Percentiles rank a stretch among this genome's conserved stretches.
phyloP scores from a whole-genome alignment of 352 stramenopile species.

The Phytophthora boehmeriae region DNA sequence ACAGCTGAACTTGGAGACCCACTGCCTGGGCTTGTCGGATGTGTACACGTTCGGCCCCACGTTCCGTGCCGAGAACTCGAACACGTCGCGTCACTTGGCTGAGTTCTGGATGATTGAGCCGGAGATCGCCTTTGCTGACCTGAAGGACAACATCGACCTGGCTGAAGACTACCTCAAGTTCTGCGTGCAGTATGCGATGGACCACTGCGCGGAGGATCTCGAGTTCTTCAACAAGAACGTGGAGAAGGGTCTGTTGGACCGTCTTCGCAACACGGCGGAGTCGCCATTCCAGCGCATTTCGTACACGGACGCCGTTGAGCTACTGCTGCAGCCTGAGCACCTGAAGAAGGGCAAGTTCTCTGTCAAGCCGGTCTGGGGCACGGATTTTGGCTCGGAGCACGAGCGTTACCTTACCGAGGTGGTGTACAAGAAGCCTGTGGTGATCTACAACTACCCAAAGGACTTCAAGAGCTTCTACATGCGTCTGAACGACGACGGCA shows the following conservation, averaged over 20 bases:
- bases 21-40: slow-evolving; percentile 88
- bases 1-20: slow-evolving; percentile 97
- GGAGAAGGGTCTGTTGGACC: slow-evolving; percentile 89
- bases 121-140: slow-evolving; percentile 89
- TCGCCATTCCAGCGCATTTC: slow-evolving; percentile 83
- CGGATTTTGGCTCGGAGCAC: slow-evolving; percentile 97
- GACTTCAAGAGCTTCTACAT: slow-evolving; percentile 99
- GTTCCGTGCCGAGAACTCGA: slow-evolving; percentile 99
- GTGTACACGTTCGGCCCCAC: slow-evolving; percentile 99
- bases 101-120: slow-evolving; percentile 99
- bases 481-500: slow-evolving; percentile 96
- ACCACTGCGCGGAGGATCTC: slow-evolving; percentile 92
- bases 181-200: slow-evolving; percentile 92
- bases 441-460: slow-evolving; percentile 99
- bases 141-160: slow-evolving; percentile 95
- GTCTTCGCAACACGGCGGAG: slow-evolving; percentile 50
- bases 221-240: slow-evolving; percentile 95
- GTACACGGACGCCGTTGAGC: slow-evolving; percentile 95
- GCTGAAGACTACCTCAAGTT: slow-evolving; percentile 97
- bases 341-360: slow-evolving; percentile 89
- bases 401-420: slow-evolving; percentile 96
- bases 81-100: slow-evolving; percentile 97
- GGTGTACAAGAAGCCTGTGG: slow-evolving; percentile 90
- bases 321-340: slow-evolving; percentile 89
- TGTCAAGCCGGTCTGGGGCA: slow-evolving; percentile 92